Base-by-base conservation (phyloP, 306 rosid species). In the Trifolium subterraneum region DNA sequence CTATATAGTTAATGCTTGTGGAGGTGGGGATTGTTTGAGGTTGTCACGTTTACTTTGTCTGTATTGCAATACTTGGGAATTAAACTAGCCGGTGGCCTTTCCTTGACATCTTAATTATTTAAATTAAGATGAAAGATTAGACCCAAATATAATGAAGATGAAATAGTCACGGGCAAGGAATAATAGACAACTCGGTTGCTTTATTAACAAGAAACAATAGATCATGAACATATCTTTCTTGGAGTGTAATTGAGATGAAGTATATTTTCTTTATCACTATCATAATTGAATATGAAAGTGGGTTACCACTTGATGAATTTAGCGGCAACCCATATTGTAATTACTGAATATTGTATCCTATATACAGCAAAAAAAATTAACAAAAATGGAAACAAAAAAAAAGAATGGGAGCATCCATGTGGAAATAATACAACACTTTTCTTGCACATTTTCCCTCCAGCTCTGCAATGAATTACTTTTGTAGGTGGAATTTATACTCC, bases 291-390 rank as follows among this genome's bases (percentile, higher is more conserved):
- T 41, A 60, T 63, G 69, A 63, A 79, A 90, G 73, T 62, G 85
- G 84, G 78, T 18, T 64, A 64, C 82, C 78, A 74, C 82, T 51
- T 58, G 59, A 29, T 56, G 84, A 71, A 59, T 78, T 75, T 73
- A 25, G 86, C 50, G 79, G 90, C 70, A 74, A 78, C 85, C 88
- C 84, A 64, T 41, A 64, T 71, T 44, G 80, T 70, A 71, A 74
- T 85, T 78, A 81, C 85, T 83, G 74, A 77, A 62, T 47, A 68
- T 44, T 66, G 48, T 65, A 74, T 64, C 72, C 55, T 88, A 88
- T 88, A 78, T 84, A 87, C 88, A 88, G 72, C 74, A 88, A 84
- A 88, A 44, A 6, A 88, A 83, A 79, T 69, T 59, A 78, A 77
- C 47, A 71, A 73, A 47, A 77, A 78, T 72, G 71, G 73, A 65